A percentile compares a stretch with the other conserved stretches of the same genome.
Conservation (phyloP, 2,329 filamentous ascomycete genomes). For the Zymoseptoria pseudotritici region DNA sequence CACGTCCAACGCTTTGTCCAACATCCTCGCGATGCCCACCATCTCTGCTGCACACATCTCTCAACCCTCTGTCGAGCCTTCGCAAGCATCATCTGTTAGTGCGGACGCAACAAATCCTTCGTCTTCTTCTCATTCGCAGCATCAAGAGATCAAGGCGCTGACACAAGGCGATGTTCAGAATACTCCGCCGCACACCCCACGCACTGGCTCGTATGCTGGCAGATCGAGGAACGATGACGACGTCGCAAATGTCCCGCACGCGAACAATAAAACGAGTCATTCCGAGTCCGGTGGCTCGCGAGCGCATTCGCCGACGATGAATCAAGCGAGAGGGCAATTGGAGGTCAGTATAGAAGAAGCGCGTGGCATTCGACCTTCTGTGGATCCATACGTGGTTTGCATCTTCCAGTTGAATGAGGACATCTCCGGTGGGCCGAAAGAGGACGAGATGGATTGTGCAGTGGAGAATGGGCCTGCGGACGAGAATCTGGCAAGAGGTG, state of each 20-base stretch:
- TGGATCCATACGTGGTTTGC: slow-evolving; percentile 89
- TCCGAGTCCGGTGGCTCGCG: slow-evolving; percentile 27
- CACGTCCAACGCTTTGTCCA: slow-evolving; percentile 51
- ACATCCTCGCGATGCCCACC: slow-evolving; percentile 56
- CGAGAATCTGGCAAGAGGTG: slow-evolving; percentile 45
- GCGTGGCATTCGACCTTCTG: slow-evolving; percentile 69
- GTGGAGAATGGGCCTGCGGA: slow-evolving; percentile 38
- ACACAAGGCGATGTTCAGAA: slow-evolving; percentile 82
- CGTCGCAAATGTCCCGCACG: slow-evolving; percentile 17
- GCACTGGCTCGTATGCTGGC: slow-evolving; percentile 67
- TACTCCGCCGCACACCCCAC: slow-evolving; percentile 81
- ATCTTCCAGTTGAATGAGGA: slow-evolving; percentile 96
- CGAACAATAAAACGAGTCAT: slow-evolving; percentile 33
- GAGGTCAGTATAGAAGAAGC: slow-evolving; percentile 84
- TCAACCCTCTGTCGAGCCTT: slow-evolving; percentile 53
- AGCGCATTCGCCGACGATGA: slow-evolving; percentile 49
- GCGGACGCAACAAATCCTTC: slow-evolving; percentile 40
- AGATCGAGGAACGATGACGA: slow-evolving; percentile 28
- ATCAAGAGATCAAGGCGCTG: slow-evolving; percentile 64
- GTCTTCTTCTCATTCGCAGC: slow-evolving; percentile 46
- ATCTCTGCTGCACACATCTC: slow-evolving; percentile 63
- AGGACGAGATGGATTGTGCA: slow-evolving; percentile 43
- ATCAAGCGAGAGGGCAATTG: slow-evolving; percentile 74
- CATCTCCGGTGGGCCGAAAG: slow-evolving; percentile 77
- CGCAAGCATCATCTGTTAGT: slow-evolving; percentile 48